A percentile compares a stretch with the other conserved stretches of the same genome.
Evolutionary conservation across 1,284 basidiomycete genomes (phyloP).

Genomic region (Trametes hirsuta): DNA sequence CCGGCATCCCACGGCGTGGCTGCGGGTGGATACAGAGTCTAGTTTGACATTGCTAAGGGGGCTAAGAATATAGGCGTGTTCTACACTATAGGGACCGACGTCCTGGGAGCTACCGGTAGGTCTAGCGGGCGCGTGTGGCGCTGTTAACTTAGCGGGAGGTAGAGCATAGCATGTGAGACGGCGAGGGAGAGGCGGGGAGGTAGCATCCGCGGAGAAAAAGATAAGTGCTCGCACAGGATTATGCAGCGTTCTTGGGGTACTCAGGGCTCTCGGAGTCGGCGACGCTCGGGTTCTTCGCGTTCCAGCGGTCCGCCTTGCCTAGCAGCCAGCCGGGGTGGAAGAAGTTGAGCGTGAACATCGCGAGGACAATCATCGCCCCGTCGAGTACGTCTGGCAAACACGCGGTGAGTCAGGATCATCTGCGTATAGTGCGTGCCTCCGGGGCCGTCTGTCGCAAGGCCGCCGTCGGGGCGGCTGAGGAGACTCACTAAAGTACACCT

Average conservation of each 20-base stretch:
- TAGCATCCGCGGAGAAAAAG: not conserved
- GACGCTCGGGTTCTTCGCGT: slow-evolving; percentile 1
- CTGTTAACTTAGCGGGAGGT: not conserved
- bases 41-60: not conserved
- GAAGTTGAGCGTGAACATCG: slow-evolving; percentile 58
- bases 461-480: not conserved
- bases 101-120: not conserved
- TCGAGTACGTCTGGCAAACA: slow-evolving; percentile 54
- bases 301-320: slow-evolving; percentile 20
- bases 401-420: not conserved
- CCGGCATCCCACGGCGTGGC: no score
- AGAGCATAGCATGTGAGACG: not conserved
- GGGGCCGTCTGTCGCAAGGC: no score
- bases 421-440: no score
- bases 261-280: slow-evolving; percentile 2
- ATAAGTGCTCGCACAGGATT: not conserved
- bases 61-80: not conserved
- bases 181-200: not conserved
- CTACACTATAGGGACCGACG: not conserved
- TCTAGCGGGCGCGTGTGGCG: not conserved
- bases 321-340: slow-evolving; percentile 50
- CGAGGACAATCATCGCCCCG: slow-evolving; percentile 60
- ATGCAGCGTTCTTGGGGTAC: not conserved
- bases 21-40: not conserved
- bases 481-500: slow-evolving; percentile 54